These are phyloP conservation scores for Escallonia rubra DNA, from an alignment of 129 eudicot genomes.

Conservation along the genomic window DNA sequence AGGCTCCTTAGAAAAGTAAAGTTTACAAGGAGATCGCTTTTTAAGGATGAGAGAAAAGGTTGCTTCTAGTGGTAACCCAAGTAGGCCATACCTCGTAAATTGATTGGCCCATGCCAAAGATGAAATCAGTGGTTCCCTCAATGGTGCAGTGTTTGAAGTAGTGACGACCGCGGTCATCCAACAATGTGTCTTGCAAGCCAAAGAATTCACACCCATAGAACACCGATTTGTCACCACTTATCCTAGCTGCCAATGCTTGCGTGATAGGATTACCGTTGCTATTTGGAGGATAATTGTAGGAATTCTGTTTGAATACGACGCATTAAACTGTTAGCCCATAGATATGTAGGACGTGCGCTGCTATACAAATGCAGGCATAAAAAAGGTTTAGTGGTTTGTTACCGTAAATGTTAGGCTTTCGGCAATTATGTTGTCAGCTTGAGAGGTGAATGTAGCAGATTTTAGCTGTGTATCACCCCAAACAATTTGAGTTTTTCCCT, in stretches of 20 bases:
- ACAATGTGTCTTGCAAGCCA: slow-evolving; percentile 18
- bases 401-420: slow-evolving; percentile 56
- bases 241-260: slow-evolving; percentile 17
- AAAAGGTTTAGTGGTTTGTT: not conserved
- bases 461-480: slow-evolving; percentile 39
- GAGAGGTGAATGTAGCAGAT: slow-evolving; percentile 55
- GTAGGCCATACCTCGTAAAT: slow-evolving; percentile 1
- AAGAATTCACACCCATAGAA: slow-evolving; percentile 7
- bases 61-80: not conserved
- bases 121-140: slow-evolving; percentile 21
- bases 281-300: too few species aligned
- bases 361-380: too few species aligned
- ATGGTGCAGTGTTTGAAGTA: slow-evolving; percentile 16
- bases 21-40: not conserved
- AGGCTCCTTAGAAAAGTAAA: not conserved
- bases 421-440: slow-evolving; percentile 58
- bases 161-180: slow-evolving; percentile 20
- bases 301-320: too few species aligned
- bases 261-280: too few species aligned
- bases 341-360: too few species aligned
- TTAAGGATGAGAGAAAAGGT: not conserved
- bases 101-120: slow-evolving; percentile 13
- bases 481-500: slow-evolving; percentile 32
- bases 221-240: slow-evolving; percentile 10
- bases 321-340: too few species aligned